These are phyloP conservation scores for Mycena haematopus DNA, from an alignment of 768 basidiomycete species.

Conservation along the genomic window DNA sequence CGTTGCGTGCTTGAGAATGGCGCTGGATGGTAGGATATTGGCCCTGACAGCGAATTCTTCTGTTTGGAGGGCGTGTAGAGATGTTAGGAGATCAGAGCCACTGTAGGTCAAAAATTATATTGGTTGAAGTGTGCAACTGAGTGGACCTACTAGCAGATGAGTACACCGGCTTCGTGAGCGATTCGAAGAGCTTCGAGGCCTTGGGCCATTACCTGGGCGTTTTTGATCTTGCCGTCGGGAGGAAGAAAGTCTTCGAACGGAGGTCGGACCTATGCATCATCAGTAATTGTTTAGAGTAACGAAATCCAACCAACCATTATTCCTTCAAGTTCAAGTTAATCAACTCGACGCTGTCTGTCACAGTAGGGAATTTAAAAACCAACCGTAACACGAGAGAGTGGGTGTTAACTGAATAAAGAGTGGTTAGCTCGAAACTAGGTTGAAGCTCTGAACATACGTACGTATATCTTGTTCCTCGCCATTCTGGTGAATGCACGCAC, in stretches of 20 bases:
- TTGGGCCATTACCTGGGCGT: conserved; percentile 46
- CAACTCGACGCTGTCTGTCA: not conserved
- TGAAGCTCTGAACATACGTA: conserved; percentile 20
- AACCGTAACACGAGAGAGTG: conserved; percentile 47
- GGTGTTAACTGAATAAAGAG: conserved; percentile 40
- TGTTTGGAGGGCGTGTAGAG: conserved; percentile 54
- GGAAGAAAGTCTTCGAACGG: conserved; percentile 50
- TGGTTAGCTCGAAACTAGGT: not conserved
- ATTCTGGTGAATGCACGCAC: conserved; percentile 32
- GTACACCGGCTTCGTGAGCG: conserved; percentile 48
- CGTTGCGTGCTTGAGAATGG: conserved; percentile 49
- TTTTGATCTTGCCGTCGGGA: conserved; percentile 45
- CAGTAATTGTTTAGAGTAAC: too few species aligned
- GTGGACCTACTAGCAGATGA: conserved; percentile 43
- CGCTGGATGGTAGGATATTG: conserved; percentile 39
- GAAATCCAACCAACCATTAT: conserved; percentile 39
- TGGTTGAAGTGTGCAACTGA: not conserved
- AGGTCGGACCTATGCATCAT: conserved; percentile 29
- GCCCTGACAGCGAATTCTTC: conserved; percentile 48
- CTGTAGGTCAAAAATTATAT: conserved; percentile 5
- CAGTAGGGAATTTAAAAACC: not conserved
- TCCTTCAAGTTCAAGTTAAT: conserved; percentile 15
- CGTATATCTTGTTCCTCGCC: conserved; percentile 48
- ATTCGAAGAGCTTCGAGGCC: conserved; percentile 48
- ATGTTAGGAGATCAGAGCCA: conserved; percentile 41